A percentile compares a stretch with the other conserved stretches of the same genome.
Conservation (phyloP, 2,329 filamentous ascomycete species). For the Ramularia collo-cygni region DNA sequence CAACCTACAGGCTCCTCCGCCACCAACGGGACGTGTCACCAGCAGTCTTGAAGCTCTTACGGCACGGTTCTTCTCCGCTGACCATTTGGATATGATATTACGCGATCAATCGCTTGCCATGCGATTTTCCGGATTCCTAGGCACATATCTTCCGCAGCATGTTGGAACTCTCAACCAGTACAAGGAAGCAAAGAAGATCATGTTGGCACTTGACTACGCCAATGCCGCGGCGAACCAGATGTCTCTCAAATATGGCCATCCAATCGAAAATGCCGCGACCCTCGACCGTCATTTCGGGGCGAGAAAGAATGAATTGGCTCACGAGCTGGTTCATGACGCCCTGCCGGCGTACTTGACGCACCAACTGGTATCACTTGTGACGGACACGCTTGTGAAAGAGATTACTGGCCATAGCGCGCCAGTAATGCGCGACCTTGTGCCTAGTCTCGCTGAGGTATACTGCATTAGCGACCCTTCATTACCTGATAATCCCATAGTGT, state of each 20-base stretch:
- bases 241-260: slow-evolving; percentile 19
- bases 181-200: slow-evolving; percentile 36
- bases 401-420: slow-evolving; percentile 38
- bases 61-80: slow-evolving; percentile 35
- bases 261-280: slow-evolving; percentile 26
- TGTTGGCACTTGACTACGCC: slow-evolving; percentile 39
- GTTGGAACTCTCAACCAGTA: slow-evolving; percentile 33
- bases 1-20: slow-evolving; percentile 37
- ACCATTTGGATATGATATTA: slow-evolving; percentile 39
- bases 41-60: slow-evolving; percentile 31
- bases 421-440: slow-evolving; percentile 35
- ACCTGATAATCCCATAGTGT: slow-evolving; percentile 40
- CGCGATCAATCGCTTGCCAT: slow-evolving; percentile 30
- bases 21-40: slow-evolving; percentile 19
- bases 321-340: slow-evolving; percentile 34
- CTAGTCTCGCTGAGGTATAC: slow-evolving; percentile 40
- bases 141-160: slow-evolving; percentile 33
- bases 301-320: slow-evolving; percentile 26
- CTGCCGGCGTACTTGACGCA: slow-evolving; percentile 39
- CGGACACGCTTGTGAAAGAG: slow-evolving; percentile 38
- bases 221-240: slow-evolving; percentile 36
- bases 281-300: slow-evolving; percentile 34
- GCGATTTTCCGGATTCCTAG: slow-evolving; percentile 35
- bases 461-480: slow-evolving; percentile 39
- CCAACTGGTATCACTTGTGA: slow-evolving; percentile 33